Percentiles rank a stretch among this genome's conserved stretches.
These are phyloP conservation scores for Serendipita sp. DNA, from an alignment of 768 basidiomycete species.

Conservation along the genomic window DNA sequence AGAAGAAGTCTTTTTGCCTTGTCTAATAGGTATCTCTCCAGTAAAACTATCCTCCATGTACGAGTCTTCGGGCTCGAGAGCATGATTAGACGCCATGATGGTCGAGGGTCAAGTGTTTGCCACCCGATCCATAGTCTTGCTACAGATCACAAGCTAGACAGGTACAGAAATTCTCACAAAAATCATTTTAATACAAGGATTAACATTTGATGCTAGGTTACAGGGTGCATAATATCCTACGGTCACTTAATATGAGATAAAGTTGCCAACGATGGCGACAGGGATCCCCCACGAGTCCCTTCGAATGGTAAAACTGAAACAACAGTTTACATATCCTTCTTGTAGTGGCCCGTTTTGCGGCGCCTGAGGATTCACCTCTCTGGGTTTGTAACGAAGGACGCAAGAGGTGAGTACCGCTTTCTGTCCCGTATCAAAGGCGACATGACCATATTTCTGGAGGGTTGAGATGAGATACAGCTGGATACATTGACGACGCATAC, in stretches of 20 bases:
- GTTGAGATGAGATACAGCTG: background rate
- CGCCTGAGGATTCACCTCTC: slow-evolving; percentile 13
- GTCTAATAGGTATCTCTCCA: background rate
- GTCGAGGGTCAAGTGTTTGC: background rate
- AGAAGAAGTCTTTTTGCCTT: background rate
- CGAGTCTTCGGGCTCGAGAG: background rate
- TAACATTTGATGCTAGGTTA: no score
- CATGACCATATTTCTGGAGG: slow-evolving; percentile 78
- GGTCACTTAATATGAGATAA: slow-evolving; percentile 31
- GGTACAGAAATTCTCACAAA: no score
- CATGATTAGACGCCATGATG: background rate
- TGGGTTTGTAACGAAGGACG: slow-evolving; percentile 65
- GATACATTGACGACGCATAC: slow-evolving; percentile 25
- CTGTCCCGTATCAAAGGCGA: slow-evolving; percentile 82
- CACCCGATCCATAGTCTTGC: background rate
- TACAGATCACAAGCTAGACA: background rate
- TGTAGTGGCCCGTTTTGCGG: slow-evolving; percentile 28
- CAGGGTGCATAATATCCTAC: no score
- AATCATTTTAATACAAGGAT: no score
- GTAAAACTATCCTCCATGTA: slow-evolving; percentile 3
- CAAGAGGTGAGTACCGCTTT: slow-evolving; percentile 90
- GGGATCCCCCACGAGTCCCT: slow-evolving; percentile 77
- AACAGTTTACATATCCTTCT: slow-evolving; percentile 70
- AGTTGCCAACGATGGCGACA: slow-evolving; percentile 82
- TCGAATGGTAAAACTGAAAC: slow-evolving; percentile 82